These are phyloP conservation scores for Gastrolobium villosum DNA, from an alignment of 306 rosid species.

Conservation along the genomic window DNA sequence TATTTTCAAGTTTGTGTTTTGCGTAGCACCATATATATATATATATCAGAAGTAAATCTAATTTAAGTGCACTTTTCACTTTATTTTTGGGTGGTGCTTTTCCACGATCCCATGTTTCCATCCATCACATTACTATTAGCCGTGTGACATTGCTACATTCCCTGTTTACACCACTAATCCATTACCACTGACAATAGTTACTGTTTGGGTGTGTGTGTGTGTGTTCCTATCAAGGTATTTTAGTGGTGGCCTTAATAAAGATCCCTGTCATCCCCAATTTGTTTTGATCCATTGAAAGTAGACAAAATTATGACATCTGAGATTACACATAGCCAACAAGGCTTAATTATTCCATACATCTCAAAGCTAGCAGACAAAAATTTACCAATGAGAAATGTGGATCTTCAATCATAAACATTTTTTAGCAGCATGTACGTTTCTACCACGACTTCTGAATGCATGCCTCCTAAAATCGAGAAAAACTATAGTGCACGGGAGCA, in stretches of 20 bases:
- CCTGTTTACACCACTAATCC: neutral
- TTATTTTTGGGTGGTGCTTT: neutral
- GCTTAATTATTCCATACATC: neutral
- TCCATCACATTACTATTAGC: neutral
- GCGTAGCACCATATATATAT: too few species aligned
- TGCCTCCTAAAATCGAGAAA: too few species aligned
- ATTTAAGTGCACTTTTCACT: neutral
- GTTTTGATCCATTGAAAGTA: neutral
- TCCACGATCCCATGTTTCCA: neutral
- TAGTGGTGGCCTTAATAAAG: slow-evolving; percentile 19
- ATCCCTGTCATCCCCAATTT: slow-evolving; percentile 45
- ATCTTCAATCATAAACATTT: neutral
- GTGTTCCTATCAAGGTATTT: slow-evolving; percentile 28
- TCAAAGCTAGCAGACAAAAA: neutral
- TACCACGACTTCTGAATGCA: neutral
- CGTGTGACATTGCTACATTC: neutral
- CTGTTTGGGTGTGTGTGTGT: slow-evolving; percentile 5
- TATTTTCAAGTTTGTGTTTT: too few species aligned
- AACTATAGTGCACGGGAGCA: too few species aligned
- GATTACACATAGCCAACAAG: neutral
- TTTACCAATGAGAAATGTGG: neutral
- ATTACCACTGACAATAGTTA: neutral
- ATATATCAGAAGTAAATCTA: too few species aligned
- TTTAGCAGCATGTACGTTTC: neutral
- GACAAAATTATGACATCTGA: slow-evolving; percentile 10